phyloP scores from a whole-genome alignment of 1,284 basidiomycete genomes.

The Irpex sp. region DNA sequence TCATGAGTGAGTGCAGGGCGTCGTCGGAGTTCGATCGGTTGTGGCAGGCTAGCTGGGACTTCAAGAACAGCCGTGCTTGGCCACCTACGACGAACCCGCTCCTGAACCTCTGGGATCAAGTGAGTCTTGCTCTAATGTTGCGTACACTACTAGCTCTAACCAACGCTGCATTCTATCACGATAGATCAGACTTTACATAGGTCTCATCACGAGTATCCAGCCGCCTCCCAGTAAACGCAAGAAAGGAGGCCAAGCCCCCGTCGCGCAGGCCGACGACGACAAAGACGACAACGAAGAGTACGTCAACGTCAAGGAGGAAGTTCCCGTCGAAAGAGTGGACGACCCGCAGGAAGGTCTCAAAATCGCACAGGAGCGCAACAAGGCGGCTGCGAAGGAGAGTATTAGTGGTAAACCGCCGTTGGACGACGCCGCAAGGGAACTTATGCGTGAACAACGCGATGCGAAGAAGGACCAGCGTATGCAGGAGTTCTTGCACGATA shows the following conservation, averaged over 20 bases:
- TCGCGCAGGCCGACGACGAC: conserved; percentile 30
- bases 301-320: neutral
- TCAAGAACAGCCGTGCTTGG: conserved; percentile 49
- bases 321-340: conserved; percentile 10
- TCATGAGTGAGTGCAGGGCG: conserved; percentile 15
- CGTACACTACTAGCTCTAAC: neutral
- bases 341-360: conserved; percentile 10
- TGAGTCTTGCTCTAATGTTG: conserved; percentile 22
- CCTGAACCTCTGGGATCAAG: conserved; percentile 56
- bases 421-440: neutral
- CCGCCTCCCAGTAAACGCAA: conserved; percentile 19
- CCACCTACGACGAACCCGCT: conserved; percentile 31
- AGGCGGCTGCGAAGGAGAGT: conserved; percentile 1
- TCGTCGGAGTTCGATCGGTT: conserved; percentile 46
- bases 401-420: conserved; percentile 4
- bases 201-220: conserved; percentile 34
- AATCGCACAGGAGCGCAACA: conserved; percentile 12
- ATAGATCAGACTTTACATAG: conserved; percentile 36
- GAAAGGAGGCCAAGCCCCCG: conserved; percentile 21
- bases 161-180: neutral
- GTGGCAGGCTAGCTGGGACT: conserved; percentile 49
- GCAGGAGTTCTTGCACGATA: conserved; percentile 50
- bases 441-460: conserved; percentile 29
- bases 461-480: conserved; percentile 39
- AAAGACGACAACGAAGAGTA: conserved; percentile 10